Percentiles rank a stretch among this genome's conserved stretches.
phyloP scores from a whole-genome alignment of 2,329 filamentous ascomycete genomes.

The Nothophaeocryptopus gaeumannii region DNA sequence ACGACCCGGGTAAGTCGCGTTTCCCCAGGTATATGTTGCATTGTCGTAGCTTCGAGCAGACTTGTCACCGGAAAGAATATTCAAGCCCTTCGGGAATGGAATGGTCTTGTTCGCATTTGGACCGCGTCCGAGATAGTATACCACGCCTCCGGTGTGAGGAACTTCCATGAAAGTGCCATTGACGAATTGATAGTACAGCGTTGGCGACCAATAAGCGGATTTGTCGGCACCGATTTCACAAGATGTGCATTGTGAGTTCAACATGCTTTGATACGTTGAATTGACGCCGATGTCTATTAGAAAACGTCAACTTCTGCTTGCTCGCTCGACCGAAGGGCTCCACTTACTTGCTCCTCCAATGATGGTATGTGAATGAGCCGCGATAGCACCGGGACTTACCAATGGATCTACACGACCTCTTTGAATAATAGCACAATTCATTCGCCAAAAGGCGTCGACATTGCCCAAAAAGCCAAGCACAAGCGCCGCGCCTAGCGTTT shows the following conservation, averaged over 20 bases:
- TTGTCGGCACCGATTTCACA: constrained; percentile 37
- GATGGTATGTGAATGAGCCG: constrained; percentile 36
- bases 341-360: constrained; percentile 34
- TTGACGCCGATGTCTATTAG: constrained; percentile 56
- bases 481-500: constrained; percentile 2
- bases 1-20: constrained; percentile 33
- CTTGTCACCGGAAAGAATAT: constrained; percentile 67
- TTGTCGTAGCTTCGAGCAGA: constrained; percentile 50
- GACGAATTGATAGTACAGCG: constrained; percentile 35
- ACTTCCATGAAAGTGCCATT: constrained; percentile 48
- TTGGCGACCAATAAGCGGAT: constrained; percentile 40
- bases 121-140: constrained; percentile 62
- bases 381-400: constrained; percentile 32
- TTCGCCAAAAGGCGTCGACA: constrained; percentile 37
- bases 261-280: constrained; percentile 60
- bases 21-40: constrained; percentile 38
- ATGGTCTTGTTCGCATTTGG: constrained; percentile 60
- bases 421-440: constrained; percentile 37
- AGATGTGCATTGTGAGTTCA: constrained; percentile 54
- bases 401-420: constrained; percentile 38
- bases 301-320: no score
- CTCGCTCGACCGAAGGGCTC: neutral
- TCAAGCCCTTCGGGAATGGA: constrained; percentile 65
- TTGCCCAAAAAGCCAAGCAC: constrained; percentile 14
- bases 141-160: constrained; percentile 61